Percentiles rank a stretch among this genome's conserved stretches.
Conservation (phyloP, 768 basidiomycete species). For the Termitomyces sp. region DNA sequence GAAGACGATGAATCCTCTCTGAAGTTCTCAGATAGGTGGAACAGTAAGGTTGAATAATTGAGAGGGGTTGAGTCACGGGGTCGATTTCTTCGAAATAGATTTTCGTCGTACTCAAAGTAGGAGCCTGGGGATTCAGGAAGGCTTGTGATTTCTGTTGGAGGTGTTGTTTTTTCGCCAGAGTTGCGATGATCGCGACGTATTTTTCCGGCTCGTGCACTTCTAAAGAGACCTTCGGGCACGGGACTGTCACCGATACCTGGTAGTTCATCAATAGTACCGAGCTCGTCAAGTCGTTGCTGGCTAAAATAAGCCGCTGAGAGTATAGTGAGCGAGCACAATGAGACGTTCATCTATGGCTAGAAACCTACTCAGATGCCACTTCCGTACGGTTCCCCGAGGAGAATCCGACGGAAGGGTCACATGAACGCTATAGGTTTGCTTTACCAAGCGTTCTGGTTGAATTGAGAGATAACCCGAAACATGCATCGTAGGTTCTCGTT, state of each 20-base stretch:
- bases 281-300: slow-evolving; percentile 64
- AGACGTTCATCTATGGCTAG: slow-evolving; percentile 9
- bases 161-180: slow-evolving; percentile 25
- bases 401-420: slow-evolving; percentile 59
- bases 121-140: slow-evolving; percentile 19
- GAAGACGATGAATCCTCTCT: slow-evolving; percentile 33
- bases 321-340: slow-evolving; percentile 19
- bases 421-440: slow-evolving; percentile 81
- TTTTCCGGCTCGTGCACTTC: slow-evolving; percentile 70
- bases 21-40: slow-evolving; percentile 26
- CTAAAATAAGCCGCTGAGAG: slow-evolving; percentile 77
- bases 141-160: slow-evolving; percentile 20
- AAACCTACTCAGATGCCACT: slow-evolving; percentile 79
- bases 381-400: slow-evolving; percentile 46
- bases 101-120: slow-evolving; percentile 14
- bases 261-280: slow-evolving; percentile 68
- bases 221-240: slow-evolving; percentile 76
- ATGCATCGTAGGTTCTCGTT: slow-evolving; percentile 11
- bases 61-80: slow-evolving; percentile 19
- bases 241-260: slow-evolving; percentile 56
- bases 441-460: slow-evolving; percentile 64
- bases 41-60: slow-evolving; percentile 17
- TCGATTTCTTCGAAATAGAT: slow-evolving; percentile 15
- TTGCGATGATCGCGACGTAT: slow-evolving; percentile 44
- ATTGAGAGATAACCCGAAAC: slow-evolving; percentile 20